Percentiles rank a stretch among this genome's conserved stretches.
These are phyloP conservation scores for Coemansia sp. DNA, from an alignment of 192 early-diverging fungal genomes.

Conservation along the genomic window DNA sequence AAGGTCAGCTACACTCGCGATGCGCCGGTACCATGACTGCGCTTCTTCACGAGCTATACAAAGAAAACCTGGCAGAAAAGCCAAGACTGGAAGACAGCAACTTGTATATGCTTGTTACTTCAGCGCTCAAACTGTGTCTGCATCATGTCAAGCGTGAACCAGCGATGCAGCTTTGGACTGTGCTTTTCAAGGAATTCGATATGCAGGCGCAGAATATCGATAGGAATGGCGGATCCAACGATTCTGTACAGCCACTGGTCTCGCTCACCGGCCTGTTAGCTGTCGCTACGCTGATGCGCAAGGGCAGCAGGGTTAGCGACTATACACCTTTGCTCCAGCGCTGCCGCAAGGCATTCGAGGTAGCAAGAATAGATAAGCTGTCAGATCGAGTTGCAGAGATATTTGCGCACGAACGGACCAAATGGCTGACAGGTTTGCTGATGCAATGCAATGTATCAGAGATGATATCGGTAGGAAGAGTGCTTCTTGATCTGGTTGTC, in stretches of 20 bases:
- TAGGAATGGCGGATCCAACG: conserved; percentile 2
- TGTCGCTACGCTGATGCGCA: conserved; percentile 35
- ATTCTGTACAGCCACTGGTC: conserved; percentile 13
- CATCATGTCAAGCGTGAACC: conserved; percentile 30
- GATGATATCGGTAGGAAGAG: conserved; percentile 28
- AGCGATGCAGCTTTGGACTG: conserved; percentile 37
- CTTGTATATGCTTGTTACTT: conserved; percentile 24
- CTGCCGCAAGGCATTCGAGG: conserved; percentile 28
- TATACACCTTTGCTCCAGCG: conserved; percentile 38
- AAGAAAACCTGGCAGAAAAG: conserved; percentile 18
- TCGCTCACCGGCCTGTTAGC: conserved; percentile 26
- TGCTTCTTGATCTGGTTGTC: conserved; percentile 40
- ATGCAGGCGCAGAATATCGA: conserved; percentile 12
- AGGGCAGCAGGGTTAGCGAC: conserved; percentile 42
- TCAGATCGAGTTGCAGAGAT: neutral
- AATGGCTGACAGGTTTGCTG: conserved; percentile 36
- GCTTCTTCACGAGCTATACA: conserved; percentile 35
- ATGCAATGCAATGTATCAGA: conserved; percentile 30
- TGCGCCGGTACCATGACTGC: conserved; percentile 44
- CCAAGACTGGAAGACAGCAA: conserved; percentile 19
- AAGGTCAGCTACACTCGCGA: conserved; percentile 59
- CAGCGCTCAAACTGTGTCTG: conserved; percentile 39
- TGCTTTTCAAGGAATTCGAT: conserved; percentile 32
- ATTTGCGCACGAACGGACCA: conserved; percentile 26
- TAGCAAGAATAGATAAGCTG: neutral